Base-by-base conservation (phyloP, 495 filamentous ascomycete genomes). In the Penicillium macrosclerotiorum region DNA sequence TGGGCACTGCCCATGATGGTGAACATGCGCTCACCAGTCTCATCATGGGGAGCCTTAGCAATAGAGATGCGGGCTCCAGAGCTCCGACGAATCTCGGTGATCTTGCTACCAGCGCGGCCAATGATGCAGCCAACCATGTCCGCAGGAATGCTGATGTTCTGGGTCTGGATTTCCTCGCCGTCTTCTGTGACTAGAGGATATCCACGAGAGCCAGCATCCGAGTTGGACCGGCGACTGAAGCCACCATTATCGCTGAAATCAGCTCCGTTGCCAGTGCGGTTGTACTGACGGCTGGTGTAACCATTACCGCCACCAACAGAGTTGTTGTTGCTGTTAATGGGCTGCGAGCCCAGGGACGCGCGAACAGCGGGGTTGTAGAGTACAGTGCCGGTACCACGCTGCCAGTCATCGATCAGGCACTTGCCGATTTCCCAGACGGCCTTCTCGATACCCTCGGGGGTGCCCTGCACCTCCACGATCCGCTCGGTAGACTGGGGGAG, bases 81-180 rank as follows among this genome's bases (percentile, higher is more conserved):
- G 44, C 82, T 90, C 71, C 94, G 90, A 59, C 93, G 84, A 56
- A 98, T 98, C 70, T 98, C 93, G 60, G 88, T 94, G 61, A 98
- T 98, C 79, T 97, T 98, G 74, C 78, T 88, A 42, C 93, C 93
- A 32, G 73, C 88, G 42, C 90, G 84, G 46, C 93, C 93, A 64
- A 98, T 98, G 72, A 98, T 98, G 73, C 93, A 98, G 43, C 93
- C 93, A 69, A 98, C 93, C 93, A 98, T 98, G 71, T 98, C 93
- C 17, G 93, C 86, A 23, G 93, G 93, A 58, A 98, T 98, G 71
- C 90, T 95, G 74, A 98, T 98, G 70, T 97, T 97, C 60, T 98
- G 94, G 5, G 93, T 98, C 69, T 96, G 93, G 38, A 96, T 83
- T 65, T 96, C 92, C 63, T 98, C 94, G 35, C 94, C 93, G 44